phyloP scores from a whole-genome alignment of 1,284 basidiomycete species.

The Marasmius oreades region DNA sequence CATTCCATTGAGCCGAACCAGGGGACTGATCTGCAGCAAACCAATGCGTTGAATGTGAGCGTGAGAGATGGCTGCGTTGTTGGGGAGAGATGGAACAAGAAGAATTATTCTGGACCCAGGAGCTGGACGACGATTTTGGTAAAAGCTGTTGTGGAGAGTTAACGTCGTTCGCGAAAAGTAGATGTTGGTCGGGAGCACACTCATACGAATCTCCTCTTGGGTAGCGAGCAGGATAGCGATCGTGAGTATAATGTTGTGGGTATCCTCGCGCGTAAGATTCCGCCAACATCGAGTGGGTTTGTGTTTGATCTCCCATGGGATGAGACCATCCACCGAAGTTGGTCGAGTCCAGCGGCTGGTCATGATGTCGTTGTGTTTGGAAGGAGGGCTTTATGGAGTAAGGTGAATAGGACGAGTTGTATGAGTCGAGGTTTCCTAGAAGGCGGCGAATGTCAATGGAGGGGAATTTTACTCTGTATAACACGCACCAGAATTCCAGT shows the following conservation, averaged over 20 bases:
- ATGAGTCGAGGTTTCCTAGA: neutral
- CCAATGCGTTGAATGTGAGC: too few relatives aligned
- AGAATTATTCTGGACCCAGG: constrained; percentile 2
- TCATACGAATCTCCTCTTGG: neutral
- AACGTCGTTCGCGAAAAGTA: neutral
- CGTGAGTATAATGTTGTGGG: neutral
- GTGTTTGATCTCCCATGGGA: neutral
- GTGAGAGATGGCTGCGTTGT: neutral
- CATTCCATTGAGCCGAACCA: constrained; percentile 5
- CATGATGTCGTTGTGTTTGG: neutral
- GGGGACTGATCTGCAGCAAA: neutral
- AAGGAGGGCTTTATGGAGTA: neutral
- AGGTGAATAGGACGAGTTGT: neutral
- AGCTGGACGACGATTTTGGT: constrained; percentile 2
- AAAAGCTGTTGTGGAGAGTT: neutral
- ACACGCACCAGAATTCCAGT: neutral
- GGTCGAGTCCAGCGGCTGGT: neutral
- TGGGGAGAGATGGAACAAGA: neutral
- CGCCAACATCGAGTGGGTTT: neutral
- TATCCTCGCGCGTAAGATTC: neutral
- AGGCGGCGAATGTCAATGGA: neutral
- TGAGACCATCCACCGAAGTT: neutral
- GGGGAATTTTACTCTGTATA: neutral
- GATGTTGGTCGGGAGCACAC: neutral
- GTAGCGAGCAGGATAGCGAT: neutral